Evolutionary conservation across 345 rosid species (phyloP).

Genomic region (Syzygium jambos): DNA sequence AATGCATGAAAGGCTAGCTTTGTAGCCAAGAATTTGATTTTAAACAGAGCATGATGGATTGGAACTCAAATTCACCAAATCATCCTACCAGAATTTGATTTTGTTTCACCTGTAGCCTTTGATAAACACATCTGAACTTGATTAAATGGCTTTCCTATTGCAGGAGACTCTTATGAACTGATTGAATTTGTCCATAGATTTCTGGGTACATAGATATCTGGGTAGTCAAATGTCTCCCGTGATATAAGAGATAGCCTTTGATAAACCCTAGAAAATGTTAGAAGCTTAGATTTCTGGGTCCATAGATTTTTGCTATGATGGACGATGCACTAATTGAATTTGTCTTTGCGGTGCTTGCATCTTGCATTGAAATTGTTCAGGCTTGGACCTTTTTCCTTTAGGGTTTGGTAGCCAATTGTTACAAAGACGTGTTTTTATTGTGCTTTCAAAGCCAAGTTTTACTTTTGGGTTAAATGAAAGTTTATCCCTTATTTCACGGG

Average conservation of each 20-base stretch:
- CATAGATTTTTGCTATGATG: neutral
- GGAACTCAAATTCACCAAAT: neutral
- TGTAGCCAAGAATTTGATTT: neutral
- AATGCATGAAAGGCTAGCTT: neutral
- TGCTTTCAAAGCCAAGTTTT: neutral
- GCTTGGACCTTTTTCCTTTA: neutral
- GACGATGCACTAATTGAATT: neutral
- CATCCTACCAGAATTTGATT: neutral
- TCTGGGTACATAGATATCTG: too few species aligned
- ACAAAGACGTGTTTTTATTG: neutral
- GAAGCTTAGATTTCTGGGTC: neutral
- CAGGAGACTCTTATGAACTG: neutral
- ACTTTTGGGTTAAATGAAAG: neutral
- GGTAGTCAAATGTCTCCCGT: too few species aligned
- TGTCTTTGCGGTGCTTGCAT: neutral
- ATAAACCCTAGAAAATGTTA: neutral
- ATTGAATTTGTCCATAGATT: too few species aligned
- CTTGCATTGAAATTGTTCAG: neutral
- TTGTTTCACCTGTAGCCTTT: neutral
- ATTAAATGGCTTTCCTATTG: neutral
- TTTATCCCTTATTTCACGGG: neutral
- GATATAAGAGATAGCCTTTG: neutral
- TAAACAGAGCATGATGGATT: neutral
- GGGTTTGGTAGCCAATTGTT: neutral
- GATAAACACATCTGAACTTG: neutral